Evolutionary conservation across 1,284 basidiomycete species (phyloP), one percentile per base, ranked within the genome.

Genomic region (Cryptococcus sp.): DNA sequence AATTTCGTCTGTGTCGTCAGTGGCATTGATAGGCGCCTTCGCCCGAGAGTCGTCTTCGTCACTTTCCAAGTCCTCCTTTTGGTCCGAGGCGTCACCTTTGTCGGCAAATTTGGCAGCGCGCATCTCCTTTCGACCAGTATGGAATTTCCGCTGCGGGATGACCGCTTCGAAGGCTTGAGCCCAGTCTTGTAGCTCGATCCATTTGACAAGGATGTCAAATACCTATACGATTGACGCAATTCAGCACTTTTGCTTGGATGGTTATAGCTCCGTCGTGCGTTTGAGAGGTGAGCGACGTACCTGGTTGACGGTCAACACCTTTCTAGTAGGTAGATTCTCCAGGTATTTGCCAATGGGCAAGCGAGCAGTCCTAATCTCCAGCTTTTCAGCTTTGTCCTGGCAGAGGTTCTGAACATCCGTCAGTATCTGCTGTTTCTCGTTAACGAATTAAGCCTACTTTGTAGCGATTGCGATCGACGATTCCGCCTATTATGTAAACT

Each of bases 231-330:
- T 23, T 50, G 23, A 27, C 20, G 31, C 41, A 52, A 47, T 19
- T 19, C 40, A 40, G 19, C 17, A 19, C n/a, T 23, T 22, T 48
- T 25, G 38, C 19, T 48, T 8, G 6, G 39, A 53, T 20, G 6
- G 38, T 27, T 19, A n/a, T n/a, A n/a, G n/a, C n/a, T n/a, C n/a
- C n/a, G n/a, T n/a, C n/a, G n/a, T n/a, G n/a, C n/a, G n/a, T 4
- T 19, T 15, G 20, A 39, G n/a, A n/a, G 17, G 39, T 22, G 16
- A 38, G 22, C 38, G 27, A 66, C 75, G 46, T 25, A 83, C 86
- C 80, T 98, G 95, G 73, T 99, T 99, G 55, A 99, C 93, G 0
- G 96, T 99, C 62, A 99, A 82, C 25, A 99, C 93, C 73, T 97
- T 98, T 57, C 96, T 87, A 3, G 93, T 93, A 19, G 87, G 85